phyloP scores from a whole-genome alignment of 768 basidiomycete genomes.

The Kwoniella bestiolae region DNA sequence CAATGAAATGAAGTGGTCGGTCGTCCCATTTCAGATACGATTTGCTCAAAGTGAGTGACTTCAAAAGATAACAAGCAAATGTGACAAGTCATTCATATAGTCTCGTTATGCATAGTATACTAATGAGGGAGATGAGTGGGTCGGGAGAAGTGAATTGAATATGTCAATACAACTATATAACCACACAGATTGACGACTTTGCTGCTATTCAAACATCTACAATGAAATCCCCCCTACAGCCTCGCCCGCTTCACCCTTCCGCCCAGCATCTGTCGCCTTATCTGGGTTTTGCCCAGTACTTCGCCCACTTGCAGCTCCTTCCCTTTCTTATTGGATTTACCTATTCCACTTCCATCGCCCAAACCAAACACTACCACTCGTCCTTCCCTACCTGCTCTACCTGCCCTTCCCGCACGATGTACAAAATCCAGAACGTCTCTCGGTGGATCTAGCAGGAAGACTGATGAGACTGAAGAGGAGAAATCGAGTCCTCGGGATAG shows the following conservation, averaged over 20 bases:
- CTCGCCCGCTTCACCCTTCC: conserved; percentile 10
- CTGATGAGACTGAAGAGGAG: conserved; percentile 72
- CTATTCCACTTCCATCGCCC: conserved; percentile 31
- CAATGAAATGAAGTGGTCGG: no score
- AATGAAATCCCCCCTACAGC: not conserved
- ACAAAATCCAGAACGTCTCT: conserved; percentile 89
- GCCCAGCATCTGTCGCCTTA: conserved; percentile 14
- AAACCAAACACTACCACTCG: conserved; percentile 54
- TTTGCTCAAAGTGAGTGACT: no score
- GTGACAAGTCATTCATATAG: no score
- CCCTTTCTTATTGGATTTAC: not conserved
- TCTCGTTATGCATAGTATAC: no score
- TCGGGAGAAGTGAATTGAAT: no score
- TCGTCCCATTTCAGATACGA: no score
- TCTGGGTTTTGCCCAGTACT: conserved; percentile 12
- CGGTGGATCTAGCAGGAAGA: conserved; percentile 86
- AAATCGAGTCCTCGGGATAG: conserved; percentile 91
- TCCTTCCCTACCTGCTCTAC: conserved; percentile 63
- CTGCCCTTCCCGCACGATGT: conserved; percentile 85
- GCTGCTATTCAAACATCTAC: no score
- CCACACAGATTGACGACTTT: no score
- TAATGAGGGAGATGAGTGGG: no score
- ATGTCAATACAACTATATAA: no score
- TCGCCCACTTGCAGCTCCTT: conserved; percentile 11
- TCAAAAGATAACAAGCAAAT: no score